Evolutionary conservation across 2,329 filamentous ascomycete species (phyloP), one percentile per base, ranked within the genome.

Genomic region (Sclerotiophoma versabilis): DNA sequence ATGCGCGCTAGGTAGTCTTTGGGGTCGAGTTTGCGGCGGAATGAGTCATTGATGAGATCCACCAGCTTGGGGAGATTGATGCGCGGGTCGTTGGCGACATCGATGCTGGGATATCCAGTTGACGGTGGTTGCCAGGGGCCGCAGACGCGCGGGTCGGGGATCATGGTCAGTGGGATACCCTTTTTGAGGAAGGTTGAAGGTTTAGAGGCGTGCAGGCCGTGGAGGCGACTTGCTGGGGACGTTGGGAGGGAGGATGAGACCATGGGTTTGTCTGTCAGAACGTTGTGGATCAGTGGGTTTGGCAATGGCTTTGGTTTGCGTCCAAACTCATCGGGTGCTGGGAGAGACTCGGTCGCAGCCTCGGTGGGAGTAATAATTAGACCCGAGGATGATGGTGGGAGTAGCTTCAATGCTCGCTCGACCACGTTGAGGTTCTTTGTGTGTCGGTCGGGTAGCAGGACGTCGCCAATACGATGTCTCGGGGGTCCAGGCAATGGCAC

Each of bases 241-340:
- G 87, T 82, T 0, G 95, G 95, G 0, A 99, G 80, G 0, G 95
- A 99, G 1, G 95, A 95, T 1, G 95, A 98, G 61, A 92, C 89
- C 12, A 93, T 84, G 0, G 95, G 93, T 68, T 96, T 96, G 76
- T 99, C 95, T 2, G 95, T 99, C 9, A 99, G 83, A 1, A 99
- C 85, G 66, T 97, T 98, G 76, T 99, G 92, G 38, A 99, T 95
- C 1, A 99, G 80, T 0, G 93, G 92, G 66, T 99, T 99, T 68
- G 84, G 84, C 52, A 86, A 83, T 74, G 83, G 78, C 73, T 83
- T 80, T 12, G 45, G n/a, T 30, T 29, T 20, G 14, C 33, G 41
- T 20, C 51, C 45, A 47, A 83, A 86, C 52, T 79, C 79, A 54
- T 86, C 80, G 43, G 81, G 80, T 56, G 48, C 69, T 49, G 57